These are phyloP conservation scores for Talaromyces sp. DNA, from an alignment of 2,329 filamentous ascomycete species.

Conservation along the genomic window DNA sequence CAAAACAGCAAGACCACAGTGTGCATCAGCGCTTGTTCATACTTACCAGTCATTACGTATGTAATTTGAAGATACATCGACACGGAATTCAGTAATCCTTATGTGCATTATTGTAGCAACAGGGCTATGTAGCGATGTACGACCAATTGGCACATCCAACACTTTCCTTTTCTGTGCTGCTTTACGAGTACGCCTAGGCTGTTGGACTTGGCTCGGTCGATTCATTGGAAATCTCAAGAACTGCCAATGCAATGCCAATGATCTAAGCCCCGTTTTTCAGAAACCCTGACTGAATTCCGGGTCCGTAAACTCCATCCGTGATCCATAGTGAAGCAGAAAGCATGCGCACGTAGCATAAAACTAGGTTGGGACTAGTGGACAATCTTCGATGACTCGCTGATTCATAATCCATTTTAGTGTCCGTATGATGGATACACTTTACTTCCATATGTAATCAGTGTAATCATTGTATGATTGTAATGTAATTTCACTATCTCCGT, in stretches of 20 bases:
- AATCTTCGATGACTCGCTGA: slow-evolving; percentile 1
- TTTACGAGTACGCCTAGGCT: neutral
- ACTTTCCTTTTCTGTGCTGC: neutral
- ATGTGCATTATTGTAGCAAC: neutral
- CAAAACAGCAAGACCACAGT: neutral
- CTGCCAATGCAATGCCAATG: slow-evolving; percentile 2
- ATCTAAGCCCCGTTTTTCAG: neutral
- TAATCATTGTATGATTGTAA: neutral
- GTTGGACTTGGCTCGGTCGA: neutral
- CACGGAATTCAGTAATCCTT: neutral
- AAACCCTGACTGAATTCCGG: neutral
- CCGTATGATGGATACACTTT: neutral
- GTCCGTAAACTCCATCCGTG: neutral
- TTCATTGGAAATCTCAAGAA: neutral
- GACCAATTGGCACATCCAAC: no score
- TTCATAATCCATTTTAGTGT: neutral
- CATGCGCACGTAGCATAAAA: slow-evolving; percentile 5
- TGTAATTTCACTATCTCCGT: slow-evolving; percentile 1
- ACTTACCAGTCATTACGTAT: slow-evolving; percentile 5
- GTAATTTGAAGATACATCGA: neutral
- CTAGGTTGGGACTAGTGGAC: slow-evolving; percentile 2
- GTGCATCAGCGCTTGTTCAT: neutral
- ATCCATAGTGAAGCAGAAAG: slow-evolving; percentile 2
- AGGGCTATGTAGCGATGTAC: neutral
- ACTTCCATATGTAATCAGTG: neutral